phyloP scores from a whole-genome alignment of 1,284 basidiomycete genomes.

The Cutaneotrichosporon dermatis region DNA sequence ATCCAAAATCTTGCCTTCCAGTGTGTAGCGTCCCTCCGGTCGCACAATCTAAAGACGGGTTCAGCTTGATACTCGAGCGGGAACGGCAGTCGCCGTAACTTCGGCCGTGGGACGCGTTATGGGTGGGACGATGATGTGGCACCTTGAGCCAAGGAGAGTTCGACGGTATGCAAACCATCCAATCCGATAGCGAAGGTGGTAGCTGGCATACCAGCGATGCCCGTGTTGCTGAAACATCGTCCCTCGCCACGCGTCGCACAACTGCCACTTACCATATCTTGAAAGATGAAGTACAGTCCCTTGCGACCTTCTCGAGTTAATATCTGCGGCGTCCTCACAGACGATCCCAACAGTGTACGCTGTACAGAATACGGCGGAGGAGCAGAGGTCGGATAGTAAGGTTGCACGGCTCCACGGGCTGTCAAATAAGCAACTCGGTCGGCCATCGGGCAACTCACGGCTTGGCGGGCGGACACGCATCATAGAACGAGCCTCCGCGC shows the following conservation, averaged over 20 bases:
- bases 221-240: no score
- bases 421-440: background rate
- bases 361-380: constrained; percentile 20
- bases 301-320: constrained; percentile 16
- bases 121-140: no score
- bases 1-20: constrained; percentile 21
- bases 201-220: no score
- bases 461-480: constrained; percentile 21
- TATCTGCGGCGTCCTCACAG: constrained; percentile 17
- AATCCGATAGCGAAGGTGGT: no score
- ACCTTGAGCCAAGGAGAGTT: no score
- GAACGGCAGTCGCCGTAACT: no score
- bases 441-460: constrained; percentile 4
- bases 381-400: constrained; percentile 19
- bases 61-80: constrained; percentile 2
- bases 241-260: no score
- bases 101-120: no score
- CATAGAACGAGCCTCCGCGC: constrained; percentile 13
- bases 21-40: constrained; percentile 16
- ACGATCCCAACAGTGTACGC: constrained; percentile 16
- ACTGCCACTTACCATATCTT: constrained; percentile 21
- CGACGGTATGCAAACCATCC: no score
- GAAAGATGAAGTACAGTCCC: constrained; percentile 20
- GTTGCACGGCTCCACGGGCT: constrained; percentile 20
- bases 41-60: constrained; percentile 20